Conservation (phyloP, 1,139 yeast species). For the Suhomyces atakaporum region DNA sequence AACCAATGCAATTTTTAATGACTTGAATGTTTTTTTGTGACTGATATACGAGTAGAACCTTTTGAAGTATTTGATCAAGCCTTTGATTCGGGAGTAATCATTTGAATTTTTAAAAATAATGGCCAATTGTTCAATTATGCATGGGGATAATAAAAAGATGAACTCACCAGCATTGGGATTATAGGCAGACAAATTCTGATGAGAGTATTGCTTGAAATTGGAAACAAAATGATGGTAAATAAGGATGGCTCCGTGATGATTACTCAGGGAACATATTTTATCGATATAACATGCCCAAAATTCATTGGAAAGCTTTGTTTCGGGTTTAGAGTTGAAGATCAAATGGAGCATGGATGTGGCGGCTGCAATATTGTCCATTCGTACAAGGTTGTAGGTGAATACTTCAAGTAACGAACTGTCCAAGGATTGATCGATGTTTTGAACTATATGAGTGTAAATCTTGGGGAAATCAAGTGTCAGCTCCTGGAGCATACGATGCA, state of each 20-base stretch:
- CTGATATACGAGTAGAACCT: slow-evolving; percentile 40
- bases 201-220: slow-evolving; percentile 22
- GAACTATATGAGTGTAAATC: slow-evolving; percentile 12
- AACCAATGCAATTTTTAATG: slow-evolving; percentile 29
- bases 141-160: slow-evolving; percentile 38
- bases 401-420: slow-evolving; percentile 22
- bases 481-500: slow-evolving; percentile 2
- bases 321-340: slow-evolving; percentile 14
- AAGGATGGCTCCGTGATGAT: slow-evolving; percentile 37
- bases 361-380: slow-evolving; percentile 20
- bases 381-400: slow-evolving; percentile 23
- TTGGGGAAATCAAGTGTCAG: slow-evolving; percentile 3
- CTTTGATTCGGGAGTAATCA: slow-evolving; percentile 31
- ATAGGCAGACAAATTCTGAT: slow-evolving; percentile 19
- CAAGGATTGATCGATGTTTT: slow-evolving; percentile 5
- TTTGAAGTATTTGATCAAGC: slow-evolving; percentile 38
- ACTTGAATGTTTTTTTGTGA: slow-evolving; percentile 30
- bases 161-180: slow-evolving; percentile 22
- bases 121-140: slow-evolving; percentile 28
- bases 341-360: slow-evolving; percentile 29
- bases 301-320: slow-evolving; percentile 34
- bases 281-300: slow-evolving; percentile 36
- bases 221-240: slow-evolving; percentile 42
- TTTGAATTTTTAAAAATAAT: slow-evolving; percentile 31
- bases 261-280: slow-evolving; percentile 26